phyloP scores from a whole-genome alignment of 345 rosid species.

The Rhizophora mangle region DNA sequence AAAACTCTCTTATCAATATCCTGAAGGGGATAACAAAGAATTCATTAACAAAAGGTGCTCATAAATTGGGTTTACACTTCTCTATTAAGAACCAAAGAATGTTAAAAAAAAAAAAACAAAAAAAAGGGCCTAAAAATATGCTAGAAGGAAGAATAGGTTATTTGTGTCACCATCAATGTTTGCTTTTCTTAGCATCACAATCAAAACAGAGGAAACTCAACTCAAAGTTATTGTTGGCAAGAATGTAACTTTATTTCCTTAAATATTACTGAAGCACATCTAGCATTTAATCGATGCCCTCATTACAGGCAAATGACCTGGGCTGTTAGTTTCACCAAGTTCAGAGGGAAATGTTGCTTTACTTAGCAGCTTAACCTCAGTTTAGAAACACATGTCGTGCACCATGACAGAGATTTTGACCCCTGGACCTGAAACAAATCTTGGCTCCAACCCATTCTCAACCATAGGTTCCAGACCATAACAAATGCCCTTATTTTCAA shows the following conservation, averaged over 20 bases:
- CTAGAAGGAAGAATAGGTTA: conserved; percentile 17
- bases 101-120: neutral
- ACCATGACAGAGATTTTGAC: no score
- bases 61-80: neutral
- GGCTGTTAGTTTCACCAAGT: no score
- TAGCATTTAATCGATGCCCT: no score
- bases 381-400: no score
- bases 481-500: conserved; percentile 25
- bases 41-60: neutral
- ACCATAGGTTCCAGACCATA: conserved; percentile 11
- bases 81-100: neutral
- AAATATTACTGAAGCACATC: no score
- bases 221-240: no score
- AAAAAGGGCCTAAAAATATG: neutral
- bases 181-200: neutral
- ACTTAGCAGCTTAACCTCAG: no score
- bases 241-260: no score
- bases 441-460: conserved; percentile 18
- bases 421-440: no score
- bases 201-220: no score
- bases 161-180: conserved; percentile 22
- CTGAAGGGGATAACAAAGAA: neutral
- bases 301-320: no score
- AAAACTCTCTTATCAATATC: conserved; percentile 7
- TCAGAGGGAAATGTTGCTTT: no score